phyloP scores from a whole-genome alignment of 1,284 basidiomycete species.

The Cutaneotrichosporon sp. region DNA sequence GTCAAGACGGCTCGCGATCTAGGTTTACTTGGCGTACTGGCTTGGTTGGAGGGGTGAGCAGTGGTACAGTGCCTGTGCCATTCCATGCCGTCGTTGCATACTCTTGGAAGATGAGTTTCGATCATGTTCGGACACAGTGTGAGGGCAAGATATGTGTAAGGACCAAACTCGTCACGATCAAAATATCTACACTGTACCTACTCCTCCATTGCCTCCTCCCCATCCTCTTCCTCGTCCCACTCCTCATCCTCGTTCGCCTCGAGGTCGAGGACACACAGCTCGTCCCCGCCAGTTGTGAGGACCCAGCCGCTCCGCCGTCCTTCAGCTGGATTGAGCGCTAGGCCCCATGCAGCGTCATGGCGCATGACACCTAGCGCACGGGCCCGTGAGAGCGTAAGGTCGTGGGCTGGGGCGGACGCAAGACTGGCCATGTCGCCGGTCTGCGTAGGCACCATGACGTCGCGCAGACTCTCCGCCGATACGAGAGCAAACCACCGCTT shows the following conservation, averaged over 20 bases:
- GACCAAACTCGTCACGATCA: neutral
- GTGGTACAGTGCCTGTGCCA: too few species aligned
- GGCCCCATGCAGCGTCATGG: conserved; percentile 11
- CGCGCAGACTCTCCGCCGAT: neutral
- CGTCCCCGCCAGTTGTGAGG: conserved; percentile 29
- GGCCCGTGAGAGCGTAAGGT: conserved; percentile 19
- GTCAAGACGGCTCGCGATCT: too few species aligned
- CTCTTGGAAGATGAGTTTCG: too few species aligned
- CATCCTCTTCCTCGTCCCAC: conserved; percentile 31
- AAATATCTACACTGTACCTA: neutral
- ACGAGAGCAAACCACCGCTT: conserved; percentile 32
- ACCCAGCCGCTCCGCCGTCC: conserved; percentile 43
- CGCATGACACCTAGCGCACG: conserved; percentile 20
- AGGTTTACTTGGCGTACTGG: too few species aligned
- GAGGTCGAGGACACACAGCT: conserved; percentile 42
- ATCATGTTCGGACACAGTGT: too few species aligned
- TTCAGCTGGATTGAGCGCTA: conserved; percentile 42
- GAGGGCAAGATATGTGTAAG: too few species aligned
- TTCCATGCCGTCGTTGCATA: too few species aligned
- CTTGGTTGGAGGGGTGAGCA: too few species aligned
- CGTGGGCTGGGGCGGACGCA: neutral
- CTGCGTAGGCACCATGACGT: neutral
- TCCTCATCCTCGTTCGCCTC: conserved; percentile 42
- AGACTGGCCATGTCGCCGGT: conserved; percentile 1
- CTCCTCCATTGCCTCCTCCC: conserved; percentile 21